Percentiles rank a stretch among this genome's conserved stretches.
Evolutionary conservation across 306 rosid genomes (phyloP).

Genomic region (Carpinus viminea): DNA sequence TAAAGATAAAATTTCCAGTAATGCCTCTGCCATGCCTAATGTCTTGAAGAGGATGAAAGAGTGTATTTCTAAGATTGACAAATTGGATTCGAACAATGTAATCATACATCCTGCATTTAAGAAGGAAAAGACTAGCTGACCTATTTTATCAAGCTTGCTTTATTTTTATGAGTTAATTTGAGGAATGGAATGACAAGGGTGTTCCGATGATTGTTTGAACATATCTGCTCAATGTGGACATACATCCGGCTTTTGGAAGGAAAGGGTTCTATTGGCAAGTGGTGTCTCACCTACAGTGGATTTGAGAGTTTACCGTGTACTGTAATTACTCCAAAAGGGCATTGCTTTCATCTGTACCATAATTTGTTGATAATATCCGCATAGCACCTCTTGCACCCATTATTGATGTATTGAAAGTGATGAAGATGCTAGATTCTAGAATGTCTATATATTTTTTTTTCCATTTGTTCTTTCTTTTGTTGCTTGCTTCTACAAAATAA

Average conservation of each 20-base stretch:
- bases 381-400: constrained; percentile 13
- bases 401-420: background rate
- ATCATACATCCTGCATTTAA: constrained; percentile 65
- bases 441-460: background rate
- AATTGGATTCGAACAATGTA: constrained; percentile 54
- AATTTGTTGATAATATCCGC: constrained; percentile 17
- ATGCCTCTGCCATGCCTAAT: constrained; percentile 52
- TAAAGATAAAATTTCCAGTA: constrained; percentile 65
- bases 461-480: background rate
- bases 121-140: constrained; percentile 51
- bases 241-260: constrained; percentile 13
- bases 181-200: constrained; percentile 13
- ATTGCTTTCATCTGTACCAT: constrained; percentile 7
- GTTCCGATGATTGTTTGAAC: constrained; percentile 14
- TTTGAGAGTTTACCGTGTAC: constrained; percentile 6
- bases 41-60: constrained; percentile 77
- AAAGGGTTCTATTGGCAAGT: background rate
- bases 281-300: constrained; percentile 2
- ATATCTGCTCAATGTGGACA: constrained; percentile 19
- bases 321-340: constrained; percentile 20
- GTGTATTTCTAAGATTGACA: constrained; percentile 66
- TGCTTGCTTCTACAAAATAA: background rate
- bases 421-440: background rate
- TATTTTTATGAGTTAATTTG: constrained; percentile 24
- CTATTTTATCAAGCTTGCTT: constrained; percentile 8